Conservation (phyloP, 2,329 filamentous ascomycete species). For the Colletotrichum lindemuthianum region DNA sequence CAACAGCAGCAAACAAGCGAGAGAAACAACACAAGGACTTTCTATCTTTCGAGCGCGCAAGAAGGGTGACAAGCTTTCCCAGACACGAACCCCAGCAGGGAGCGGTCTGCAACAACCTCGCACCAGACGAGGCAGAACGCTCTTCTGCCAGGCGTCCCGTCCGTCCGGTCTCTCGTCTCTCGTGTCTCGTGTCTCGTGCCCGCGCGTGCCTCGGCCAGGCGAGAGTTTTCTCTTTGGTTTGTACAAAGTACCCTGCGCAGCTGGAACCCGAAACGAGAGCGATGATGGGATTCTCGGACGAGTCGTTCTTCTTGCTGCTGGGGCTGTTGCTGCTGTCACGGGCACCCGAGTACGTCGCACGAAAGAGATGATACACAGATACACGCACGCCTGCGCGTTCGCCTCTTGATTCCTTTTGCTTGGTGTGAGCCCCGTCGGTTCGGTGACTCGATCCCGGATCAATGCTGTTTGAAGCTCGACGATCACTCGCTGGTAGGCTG, state of each 20-base stretch:
- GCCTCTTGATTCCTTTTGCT: background rate
- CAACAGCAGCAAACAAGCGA: background rate
- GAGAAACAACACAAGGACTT: background rate
- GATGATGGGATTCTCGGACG: background rate
- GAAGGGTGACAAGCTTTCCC: background rate
- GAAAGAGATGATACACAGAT: background rate
- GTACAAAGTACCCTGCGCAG: conserved; percentile 9
- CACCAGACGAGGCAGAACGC: background rate
- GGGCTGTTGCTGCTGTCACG: too few relatives aligned
- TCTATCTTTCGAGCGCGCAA: too few relatives aligned
- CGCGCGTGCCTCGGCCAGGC: background rate
- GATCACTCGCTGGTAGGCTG: conserved; percentile 1
- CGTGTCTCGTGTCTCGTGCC: conserved; percentile 1
- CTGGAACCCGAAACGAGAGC: conserved; percentile 6
- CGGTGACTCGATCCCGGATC: conserved; percentile 4
- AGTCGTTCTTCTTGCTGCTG: background rate
- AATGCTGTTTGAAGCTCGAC: conserved; percentile 5
- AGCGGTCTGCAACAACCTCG: too few relatives aligned
- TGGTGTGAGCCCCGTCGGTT: too few relatives aligned
- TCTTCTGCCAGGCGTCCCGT: background rate
- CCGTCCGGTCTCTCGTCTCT: background rate
- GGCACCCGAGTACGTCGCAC: too few relatives aligned
- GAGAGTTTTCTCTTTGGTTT: background rate
- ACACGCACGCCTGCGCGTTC: background rate
- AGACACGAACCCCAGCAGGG: background rate